phyloP scores from a whole-genome alignment of 2,329 filamentous ascomycete genomes.

The Ophiognomonia clavigignenti-juglandacearum region DNA sequence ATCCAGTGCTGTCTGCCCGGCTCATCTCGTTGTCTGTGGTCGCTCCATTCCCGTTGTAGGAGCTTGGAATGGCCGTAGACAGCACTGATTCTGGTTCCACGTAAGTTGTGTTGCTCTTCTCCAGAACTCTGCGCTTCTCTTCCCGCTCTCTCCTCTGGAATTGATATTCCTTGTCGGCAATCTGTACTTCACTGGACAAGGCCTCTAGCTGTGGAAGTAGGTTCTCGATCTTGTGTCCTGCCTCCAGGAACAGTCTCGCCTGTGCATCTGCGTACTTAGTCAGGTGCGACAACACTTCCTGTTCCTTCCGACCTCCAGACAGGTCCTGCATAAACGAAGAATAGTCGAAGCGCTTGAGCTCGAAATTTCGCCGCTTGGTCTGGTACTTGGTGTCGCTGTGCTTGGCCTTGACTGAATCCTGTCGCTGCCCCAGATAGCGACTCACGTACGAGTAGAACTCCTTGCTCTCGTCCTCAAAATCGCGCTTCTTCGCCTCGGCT shows the following conservation, averaged over 20 bases:
- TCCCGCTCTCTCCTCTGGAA: slow-evolving; percentile 92
- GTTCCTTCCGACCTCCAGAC: slow-evolving; percentile 97
- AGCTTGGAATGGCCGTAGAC: slow-evolving; percentile 17
- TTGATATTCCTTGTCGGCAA: slow-evolving; percentile 94
- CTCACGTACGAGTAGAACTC: slow-evolving; percentile 97
- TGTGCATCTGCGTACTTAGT: slow-evolving; percentile 93
- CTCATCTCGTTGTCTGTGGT: slow-evolving; percentile 65
- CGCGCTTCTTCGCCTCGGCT: slow-evolving; percentile 91
- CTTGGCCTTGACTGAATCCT: slow-evolving; percentile 95
- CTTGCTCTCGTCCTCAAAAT: slow-evolving; percentile 98
- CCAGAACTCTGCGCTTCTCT: slow-evolving; percentile 83
- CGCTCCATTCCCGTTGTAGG: slow-evolving; percentile 42
- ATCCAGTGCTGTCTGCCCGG: slow-evolving; percentile 69
- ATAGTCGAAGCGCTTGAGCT: slow-evolving; percentile 97
- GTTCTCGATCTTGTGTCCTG: slow-evolving; percentile 81
- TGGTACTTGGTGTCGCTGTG: slow-evolving; percentile 98
- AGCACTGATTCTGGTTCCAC: slow-evolving; percentile 60
- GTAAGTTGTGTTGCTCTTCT: slow-evolving; percentile 77
- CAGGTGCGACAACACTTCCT: slow-evolving; percentile 89
- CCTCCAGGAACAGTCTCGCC: slow-evolving; percentile 73
- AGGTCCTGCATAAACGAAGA: slow-evolving; percentile 99
- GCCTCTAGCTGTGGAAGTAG: slow-evolving; percentile 88
- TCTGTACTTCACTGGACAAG: slow-evolving; percentile 79
- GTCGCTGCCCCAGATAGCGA: slow-evolving; percentile 90
- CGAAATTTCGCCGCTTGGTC: slow-evolving; percentile 86